phyloP scores from a whole-genome alignment of 1,139 yeast species.

The Blastobotrys indianensis region DNA sequence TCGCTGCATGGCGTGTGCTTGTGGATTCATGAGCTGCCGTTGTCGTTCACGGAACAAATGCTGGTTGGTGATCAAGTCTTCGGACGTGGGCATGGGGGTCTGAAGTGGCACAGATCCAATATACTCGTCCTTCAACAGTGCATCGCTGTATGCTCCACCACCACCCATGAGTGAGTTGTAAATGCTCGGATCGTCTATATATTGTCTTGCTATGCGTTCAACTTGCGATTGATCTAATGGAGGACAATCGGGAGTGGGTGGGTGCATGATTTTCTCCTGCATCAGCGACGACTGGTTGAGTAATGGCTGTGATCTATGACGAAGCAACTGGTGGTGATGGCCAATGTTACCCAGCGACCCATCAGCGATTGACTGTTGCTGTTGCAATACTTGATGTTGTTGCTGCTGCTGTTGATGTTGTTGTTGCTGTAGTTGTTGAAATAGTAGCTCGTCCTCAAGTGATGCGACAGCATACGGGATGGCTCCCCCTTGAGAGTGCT shows the following conservation, averaged over 20 bases:
- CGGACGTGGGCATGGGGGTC: constrained; percentile 7
- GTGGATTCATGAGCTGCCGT: not conserved
- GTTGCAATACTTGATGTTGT: constrained; percentile 4
- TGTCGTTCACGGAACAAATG: constrained; percentile 2
- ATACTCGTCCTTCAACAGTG: not conserved
- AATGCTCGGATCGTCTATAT: constrained; percentile 4
- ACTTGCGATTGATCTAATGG: constrained; percentile 7
- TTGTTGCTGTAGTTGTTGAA: constrained; percentile 5
- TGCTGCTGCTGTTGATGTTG: constrained; percentile 5
- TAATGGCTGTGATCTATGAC: not conserved
- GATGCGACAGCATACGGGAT: constrained; percentile 7
- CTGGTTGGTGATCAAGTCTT: constrained; percentile 1
- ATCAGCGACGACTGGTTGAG: not conserved
- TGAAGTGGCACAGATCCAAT: not conserved
- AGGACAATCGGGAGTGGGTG: constrained; percentile 9
- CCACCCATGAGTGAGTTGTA: constrained; percentile 1
- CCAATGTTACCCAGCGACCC: no score
- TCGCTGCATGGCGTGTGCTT: not conserved
- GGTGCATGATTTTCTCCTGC: constrained; percentile 7
- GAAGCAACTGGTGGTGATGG: not conserved
- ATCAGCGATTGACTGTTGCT: constrained; percentile 6
- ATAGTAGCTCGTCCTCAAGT: constrained; percentile 6
- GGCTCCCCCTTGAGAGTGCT: constrained; percentile 5
- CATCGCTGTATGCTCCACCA: no score
- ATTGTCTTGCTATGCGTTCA: constrained; percentile 9